A percentile compares a stretch with the other conserved stretches of the same genome.
Conservation (phyloP, 1,284 basidiomycete genomes). For the Phylloporus sp. region DNA sequence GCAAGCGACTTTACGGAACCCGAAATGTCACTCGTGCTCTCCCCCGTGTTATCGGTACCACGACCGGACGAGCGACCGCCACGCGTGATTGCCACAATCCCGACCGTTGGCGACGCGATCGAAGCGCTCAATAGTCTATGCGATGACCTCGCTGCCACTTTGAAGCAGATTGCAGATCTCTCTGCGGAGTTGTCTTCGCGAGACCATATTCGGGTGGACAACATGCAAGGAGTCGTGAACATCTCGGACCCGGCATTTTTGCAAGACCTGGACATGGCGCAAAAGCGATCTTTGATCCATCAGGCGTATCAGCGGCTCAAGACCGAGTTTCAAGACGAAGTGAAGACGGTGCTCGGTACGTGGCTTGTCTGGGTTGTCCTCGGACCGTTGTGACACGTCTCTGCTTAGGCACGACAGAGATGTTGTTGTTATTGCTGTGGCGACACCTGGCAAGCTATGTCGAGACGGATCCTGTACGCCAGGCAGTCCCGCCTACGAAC, state of each 20-base stretch:
- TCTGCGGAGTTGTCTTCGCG: slow-evolving; percentile 72
- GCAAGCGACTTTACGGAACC: slow-evolving; percentile 76
- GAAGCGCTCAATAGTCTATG: slow-evolving; percentile 69
- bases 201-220: slow-evolving; percentile 71
- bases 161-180: slow-evolving; percentile 72
- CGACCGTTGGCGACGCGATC: slow-evolving; percentile 78
- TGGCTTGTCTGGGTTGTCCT: neutral
- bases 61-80: slow-evolving; percentile 50
- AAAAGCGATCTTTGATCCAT: slow-evolving; percentile 66
- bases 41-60: slow-evolving; percentile 57
- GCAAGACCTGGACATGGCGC: slow-evolving; percentile 67
- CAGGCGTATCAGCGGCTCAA: slow-evolving; percentile 61
- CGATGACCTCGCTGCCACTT: slow-evolving; percentile 58
- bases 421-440: slow-evolving; percentile 85
- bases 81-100: slow-evolving; percentile 60
- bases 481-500: slow-evolving; percentile 29
- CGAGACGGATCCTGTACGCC: slow-evolving; percentile 44
- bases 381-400: too few relatives aligned
- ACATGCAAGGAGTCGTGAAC: slow-evolving; percentile 68
- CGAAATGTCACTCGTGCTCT: slow-evolving; percentile 68
- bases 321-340: slow-evolving; percentile 46
- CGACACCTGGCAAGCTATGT: slow-evolving; percentile 77
- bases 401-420: slow-evolving; percentile 70
- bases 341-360: slow-evolving; percentile 59
- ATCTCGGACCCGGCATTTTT: slow-evolving; percentile 58